Conservation (phyloP, 768 basidiomycete genomes). For the Ramaria sp. region DNA sequence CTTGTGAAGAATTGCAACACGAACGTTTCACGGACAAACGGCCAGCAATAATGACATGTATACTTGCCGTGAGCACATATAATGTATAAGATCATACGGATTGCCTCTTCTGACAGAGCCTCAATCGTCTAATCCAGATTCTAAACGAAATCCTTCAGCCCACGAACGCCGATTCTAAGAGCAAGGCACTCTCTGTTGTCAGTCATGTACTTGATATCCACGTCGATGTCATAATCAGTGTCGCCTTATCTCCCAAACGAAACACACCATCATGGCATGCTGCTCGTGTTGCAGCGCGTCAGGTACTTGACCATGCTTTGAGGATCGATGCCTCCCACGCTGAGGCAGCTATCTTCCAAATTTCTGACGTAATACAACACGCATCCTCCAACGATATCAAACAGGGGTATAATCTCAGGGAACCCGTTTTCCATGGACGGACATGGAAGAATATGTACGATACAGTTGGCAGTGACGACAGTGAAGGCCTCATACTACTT, state of each 20-base stretch:
- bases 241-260: slow-evolving; percentile 29
- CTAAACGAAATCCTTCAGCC: neutral
- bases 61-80: slow-evolving; percentile 48
- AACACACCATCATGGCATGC: slow-evolving; percentile 24
- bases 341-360: neutral
- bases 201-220: slow-evolving; percentile 40
- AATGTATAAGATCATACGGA: neutral
- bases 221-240: slow-evolving; percentile 31
- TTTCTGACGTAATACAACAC: neutral
- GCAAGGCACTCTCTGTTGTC: slow-evolving; percentile 15
- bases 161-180: neutral
- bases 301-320: slow-evolving; percentile 25
- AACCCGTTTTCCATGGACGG: slow-evolving; percentile 32
- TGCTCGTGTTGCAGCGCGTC: slow-evolving; percentile 23
- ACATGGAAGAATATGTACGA: slow-evolving; percentile 66
- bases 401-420: slow-evolving; percentile 11
- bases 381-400: neutral
- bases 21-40: slow-evolving; percentile 51
- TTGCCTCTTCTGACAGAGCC: neutral
- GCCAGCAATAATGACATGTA: slow-evolving; percentile 47
- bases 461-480: slow-evolving; percentile 44
- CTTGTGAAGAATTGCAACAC: slow-evolving; percentile 77
- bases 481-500: slow-evolving; percentile 45
- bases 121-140: neutral
- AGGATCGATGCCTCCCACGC: slow-evolving; percentile 3